phyloP scores from a whole-genome alignment of 345 rosid genomes.

The Citrus sp. region DNA sequence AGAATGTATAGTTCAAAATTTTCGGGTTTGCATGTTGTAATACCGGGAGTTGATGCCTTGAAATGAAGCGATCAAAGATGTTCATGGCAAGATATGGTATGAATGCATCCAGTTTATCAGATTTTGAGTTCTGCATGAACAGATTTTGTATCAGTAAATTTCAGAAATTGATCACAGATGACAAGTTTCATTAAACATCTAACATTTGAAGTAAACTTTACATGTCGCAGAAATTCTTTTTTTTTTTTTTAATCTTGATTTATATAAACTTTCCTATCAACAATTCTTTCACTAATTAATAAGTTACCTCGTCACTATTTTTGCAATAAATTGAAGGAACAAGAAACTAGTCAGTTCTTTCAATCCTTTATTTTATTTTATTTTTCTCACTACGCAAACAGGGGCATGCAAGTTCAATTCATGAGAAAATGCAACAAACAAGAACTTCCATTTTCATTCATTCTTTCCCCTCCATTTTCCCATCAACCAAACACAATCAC shows the following conservation, averaged over 20 bases:
- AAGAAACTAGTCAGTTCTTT: background rate
- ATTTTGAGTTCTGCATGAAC: background rate
- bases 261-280: background rate
- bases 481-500: background rate
- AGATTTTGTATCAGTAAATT: background rate
- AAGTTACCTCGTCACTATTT: too few species aligned
- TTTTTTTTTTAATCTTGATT: too few species aligned
- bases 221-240: too few species aligned
- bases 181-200: too few species aligned
- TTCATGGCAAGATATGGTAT: conserved; percentile 4
- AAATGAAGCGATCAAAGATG: conserved; percentile 2
- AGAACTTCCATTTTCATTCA: background rate
- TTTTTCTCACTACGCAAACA: background rate
- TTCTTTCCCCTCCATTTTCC: background rate
- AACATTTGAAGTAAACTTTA: too few species aligned
- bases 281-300: background rate
- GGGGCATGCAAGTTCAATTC: background rate
- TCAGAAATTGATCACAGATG: background rate
- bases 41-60: conserved; percentile 9
- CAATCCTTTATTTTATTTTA: background rate
- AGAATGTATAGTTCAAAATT: background rate
- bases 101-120: background rate
- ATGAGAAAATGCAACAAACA: background rate
- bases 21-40: background rate
- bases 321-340: too few species aligned